Evolutionary conservation across 1,139 yeast genomes (phyloP).

Genomic region (Yueomyces sp.): DNA sequence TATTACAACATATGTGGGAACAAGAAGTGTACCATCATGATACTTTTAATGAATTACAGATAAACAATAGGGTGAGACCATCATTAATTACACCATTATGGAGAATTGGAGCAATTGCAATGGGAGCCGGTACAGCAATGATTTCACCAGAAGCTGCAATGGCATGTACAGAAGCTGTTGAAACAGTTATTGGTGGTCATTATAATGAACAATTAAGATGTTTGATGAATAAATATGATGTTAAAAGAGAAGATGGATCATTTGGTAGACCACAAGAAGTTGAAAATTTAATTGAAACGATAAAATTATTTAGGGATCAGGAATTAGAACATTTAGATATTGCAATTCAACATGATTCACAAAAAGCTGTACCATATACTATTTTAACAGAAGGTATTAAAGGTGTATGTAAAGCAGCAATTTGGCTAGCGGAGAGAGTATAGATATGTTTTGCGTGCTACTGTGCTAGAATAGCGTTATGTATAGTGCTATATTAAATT

Average conservation of each 20-base stretch:
- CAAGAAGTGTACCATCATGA: constrained; percentile 86
- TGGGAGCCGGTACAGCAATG: constrained; percentile 81
- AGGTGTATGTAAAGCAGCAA: constrained; percentile 72
- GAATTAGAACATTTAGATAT: constrained; percentile 93
- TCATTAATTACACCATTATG: constrained; percentile 83
- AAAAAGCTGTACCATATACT: constrained; percentile 85
- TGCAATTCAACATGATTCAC: constrained; percentile 84
- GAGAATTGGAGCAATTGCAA: constrained; percentile 79
- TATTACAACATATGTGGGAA: constrained; percentile 94
- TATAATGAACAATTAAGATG: constrained; percentile 82
- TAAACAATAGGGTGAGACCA: constrained; percentile 74
- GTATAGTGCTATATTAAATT: too few relatives aligned
- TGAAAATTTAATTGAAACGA: constrained; percentile 41
- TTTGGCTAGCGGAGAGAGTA: constrained; percentile 80
- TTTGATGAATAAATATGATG: constrained; percentile 45
- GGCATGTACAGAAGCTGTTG: constrained; percentile 99
- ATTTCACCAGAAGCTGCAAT: constrained; percentile 92
- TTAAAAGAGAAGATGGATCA: constrained; percentile 32
- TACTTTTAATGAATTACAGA: constrained; percentile 70
- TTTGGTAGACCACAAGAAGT: constrained; percentile 42
- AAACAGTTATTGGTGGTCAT: constrained; percentile 94
- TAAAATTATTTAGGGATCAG: constrained; percentile 79
- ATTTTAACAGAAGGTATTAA: constrained; percentile 81
- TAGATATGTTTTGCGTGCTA: constrained; percentile 17
- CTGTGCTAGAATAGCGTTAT: too few relatives aligned